These are phyloP conservation scores for Aspergillus texensis DNA, from an alignment of 2,329 filamentous ascomycete genomes.

Conservation along the genomic window DNA sequence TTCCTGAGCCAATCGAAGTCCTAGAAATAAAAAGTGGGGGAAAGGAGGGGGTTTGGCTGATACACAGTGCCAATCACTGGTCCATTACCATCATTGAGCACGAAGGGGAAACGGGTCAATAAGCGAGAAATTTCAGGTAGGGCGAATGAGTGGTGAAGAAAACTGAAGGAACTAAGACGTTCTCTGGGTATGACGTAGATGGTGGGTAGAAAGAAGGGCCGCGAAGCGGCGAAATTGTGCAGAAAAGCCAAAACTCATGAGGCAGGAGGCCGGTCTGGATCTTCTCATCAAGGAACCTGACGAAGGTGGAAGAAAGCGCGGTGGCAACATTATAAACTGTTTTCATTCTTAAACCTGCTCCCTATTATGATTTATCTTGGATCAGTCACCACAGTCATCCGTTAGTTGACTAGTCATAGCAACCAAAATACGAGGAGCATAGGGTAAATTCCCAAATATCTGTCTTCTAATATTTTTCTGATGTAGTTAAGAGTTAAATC, in stretches of 20 bases:
- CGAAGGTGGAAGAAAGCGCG: neutral
- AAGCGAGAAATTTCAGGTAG: constrained; percentile 16
- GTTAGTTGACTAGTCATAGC: neutral
- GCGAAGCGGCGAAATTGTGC: constrained; percentile 18
- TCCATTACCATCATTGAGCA: constrained; percentile 22
- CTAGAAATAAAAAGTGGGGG: constrained; percentile 17
- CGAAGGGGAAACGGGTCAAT: constrained; percentile 17
- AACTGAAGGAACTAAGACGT: constrained; percentile 30
- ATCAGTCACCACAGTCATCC: no score
- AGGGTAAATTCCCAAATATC: neutral
- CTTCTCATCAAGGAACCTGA: neutral
- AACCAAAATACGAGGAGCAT: neutral
- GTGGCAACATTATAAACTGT: neutral
- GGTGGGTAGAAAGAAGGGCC: constrained; percentile 15
- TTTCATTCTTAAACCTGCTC: neutral
- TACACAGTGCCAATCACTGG: constrained; percentile 17
- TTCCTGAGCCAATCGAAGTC: constrained; percentile 21
- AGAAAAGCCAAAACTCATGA: constrained; percentile 11
- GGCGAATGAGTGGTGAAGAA: constrained; percentile 21
- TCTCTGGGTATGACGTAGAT: constrained; percentile 33
- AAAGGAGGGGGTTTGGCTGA: constrained; percentile 17
- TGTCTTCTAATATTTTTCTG: no score
- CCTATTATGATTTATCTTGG: neutral
- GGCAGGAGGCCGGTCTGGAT: constrained; percentile 21
- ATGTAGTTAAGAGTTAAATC: neutral